These are phyloP conservation scores for Starmerella stigmatis DNA, from an alignment of 805 yeast species.

Conservation along the genomic window DNA sequence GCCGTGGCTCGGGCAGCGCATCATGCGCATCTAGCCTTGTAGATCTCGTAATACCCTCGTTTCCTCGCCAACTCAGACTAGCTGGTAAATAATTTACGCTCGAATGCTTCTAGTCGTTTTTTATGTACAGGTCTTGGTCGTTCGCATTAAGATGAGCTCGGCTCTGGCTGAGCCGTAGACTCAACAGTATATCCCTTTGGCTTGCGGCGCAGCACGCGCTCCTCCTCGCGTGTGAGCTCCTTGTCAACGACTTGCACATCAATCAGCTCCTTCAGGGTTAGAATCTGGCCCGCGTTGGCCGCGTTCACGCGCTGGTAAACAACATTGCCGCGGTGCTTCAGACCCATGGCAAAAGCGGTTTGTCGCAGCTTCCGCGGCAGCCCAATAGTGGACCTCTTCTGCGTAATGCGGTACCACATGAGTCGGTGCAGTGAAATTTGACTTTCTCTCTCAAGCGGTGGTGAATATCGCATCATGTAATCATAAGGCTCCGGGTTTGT, in stretches of 20 bases:
- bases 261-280: slow-evolving; percentile 75
- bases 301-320: slow-evolving; percentile 66
- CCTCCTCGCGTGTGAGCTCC: slow-evolving; percentile 41
- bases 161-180: not conserved
- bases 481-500: too few relatives aligned
- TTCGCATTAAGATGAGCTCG: not conserved
- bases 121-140: too few relatives aligned
- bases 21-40: not conserved
- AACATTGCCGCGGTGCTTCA: slow-evolving; percentile 60
- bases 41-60: too few relatives aligned
- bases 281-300: slow-evolving; percentile 73
- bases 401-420: slow-evolving; percentile 45
- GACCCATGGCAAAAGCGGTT: slow-evolving; percentile 63
- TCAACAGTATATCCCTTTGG: slow-evolving; percentile 30
- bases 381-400: slow-evolving; percentile 75
- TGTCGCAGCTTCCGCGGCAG: slow-evolving; percentile 58
- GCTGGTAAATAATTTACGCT: not conserved
- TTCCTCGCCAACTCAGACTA: not conserved
- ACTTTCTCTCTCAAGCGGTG: not conserved
- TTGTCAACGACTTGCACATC: slow-evolving; percentile 62
- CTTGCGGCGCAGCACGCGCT: slow-evolving; percentile 26
- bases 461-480: not conserved
- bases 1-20: slow-evolving; percentile 2
- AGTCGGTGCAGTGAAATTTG: slow-evolving; percentile 9
- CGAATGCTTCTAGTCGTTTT: too few relatives aligned